Percentiles rank a stretch among this genome's conserved stretches.
Evolutionary conservation across 179 eudicot genomes (phyloP).

Genomic region (Spergularia azorica): DNA sequence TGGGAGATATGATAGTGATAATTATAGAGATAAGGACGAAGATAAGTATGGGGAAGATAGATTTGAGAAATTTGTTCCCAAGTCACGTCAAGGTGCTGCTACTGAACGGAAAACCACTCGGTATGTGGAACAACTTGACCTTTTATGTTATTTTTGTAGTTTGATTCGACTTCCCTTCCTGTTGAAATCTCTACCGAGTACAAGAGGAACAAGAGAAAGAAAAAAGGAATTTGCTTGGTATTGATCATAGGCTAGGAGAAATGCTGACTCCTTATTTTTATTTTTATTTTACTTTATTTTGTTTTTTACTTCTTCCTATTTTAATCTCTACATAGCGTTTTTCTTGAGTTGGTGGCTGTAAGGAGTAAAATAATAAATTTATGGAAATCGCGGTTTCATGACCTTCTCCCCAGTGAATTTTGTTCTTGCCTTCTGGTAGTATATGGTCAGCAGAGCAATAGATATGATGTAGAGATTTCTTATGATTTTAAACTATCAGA

Average conservation of each 20-base stretch:
- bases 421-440: not conserved
- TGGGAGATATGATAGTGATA: slow-evolving; percentile 58
- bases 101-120: slow-evolving; percentile 45
- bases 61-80: slow-evolving; percentile 55
- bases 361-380: not conserved
- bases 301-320: not conserved
- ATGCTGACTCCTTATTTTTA: not conserved
- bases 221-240: not conserved
- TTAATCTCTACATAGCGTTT: not conserved
- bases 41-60: slow-evolving; percentile 60
- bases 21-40: slow-evolving; percentile 46
- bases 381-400: not conserved
- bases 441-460: slow-evolving; percentile 9
- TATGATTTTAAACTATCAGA: not conserved
- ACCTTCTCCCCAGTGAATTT: not conserved
- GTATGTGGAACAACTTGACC: slow-evolving; percentile 39
- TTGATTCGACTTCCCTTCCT: slow-evolving; percentile 3
- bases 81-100: slow-evolving; percentile 48
- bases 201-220: not conserved
- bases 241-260: not conserved
- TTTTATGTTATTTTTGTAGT: not conserved
- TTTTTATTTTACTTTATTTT: too few species aligned
- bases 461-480: not conserved
- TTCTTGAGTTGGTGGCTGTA: not conserved
- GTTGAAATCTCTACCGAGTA: not conserved